Evolutionary conservation across 768 basidiomycete species (phyloP), one percentile per base, ranked within the genome.

Genomic region (Tylopilus balloui): DNA sequence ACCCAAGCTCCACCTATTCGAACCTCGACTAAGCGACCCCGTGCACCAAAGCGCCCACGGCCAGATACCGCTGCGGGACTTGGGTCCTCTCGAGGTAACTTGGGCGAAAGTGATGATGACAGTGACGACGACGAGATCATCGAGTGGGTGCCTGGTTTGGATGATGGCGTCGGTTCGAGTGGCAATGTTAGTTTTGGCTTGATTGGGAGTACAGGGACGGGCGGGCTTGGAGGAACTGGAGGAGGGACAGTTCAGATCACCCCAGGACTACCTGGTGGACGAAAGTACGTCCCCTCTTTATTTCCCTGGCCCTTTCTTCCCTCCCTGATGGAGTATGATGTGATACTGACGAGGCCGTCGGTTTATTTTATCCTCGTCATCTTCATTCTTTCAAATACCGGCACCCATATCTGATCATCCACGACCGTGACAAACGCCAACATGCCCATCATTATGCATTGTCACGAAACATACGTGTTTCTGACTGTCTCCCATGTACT

Each of bases 81-180:
- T 17, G 40, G 45, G 4, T 17, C 43, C 9, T 19, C 47, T 37
- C 48, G 47, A 38, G 24, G 36, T 12, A 47, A 52, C 29, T 6
- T 51, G 11, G 41, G 20, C 8, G 55, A 60, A n/a, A 67, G 66
- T 19, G 67, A 67, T 2, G 59, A 61, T 19, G 66, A 67, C 2
- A 69, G 63, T 9, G 66, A 67, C 0, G 65, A 67, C 1, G 66
- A 69, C 1, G 66, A 67, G 2, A 39, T 59, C 19, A 23, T 45
- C 19, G 65, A 67, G 20, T 62, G 54, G 58, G 42, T 52, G 6
- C 50, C 47, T 52, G 59, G 59, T 12, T 21, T 36, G 27, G 47
- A 50, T 31, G 43, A 40, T 3, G 32, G 40, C 32, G 38, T 32
- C 29, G 48, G 36, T 27, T 17, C 41, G 6, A 52, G 48, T 15